Base-by-base conservation (phyloP, 2,329 filamentous ascomycete species). In the Furcasterigmium furcatum region DNA sequence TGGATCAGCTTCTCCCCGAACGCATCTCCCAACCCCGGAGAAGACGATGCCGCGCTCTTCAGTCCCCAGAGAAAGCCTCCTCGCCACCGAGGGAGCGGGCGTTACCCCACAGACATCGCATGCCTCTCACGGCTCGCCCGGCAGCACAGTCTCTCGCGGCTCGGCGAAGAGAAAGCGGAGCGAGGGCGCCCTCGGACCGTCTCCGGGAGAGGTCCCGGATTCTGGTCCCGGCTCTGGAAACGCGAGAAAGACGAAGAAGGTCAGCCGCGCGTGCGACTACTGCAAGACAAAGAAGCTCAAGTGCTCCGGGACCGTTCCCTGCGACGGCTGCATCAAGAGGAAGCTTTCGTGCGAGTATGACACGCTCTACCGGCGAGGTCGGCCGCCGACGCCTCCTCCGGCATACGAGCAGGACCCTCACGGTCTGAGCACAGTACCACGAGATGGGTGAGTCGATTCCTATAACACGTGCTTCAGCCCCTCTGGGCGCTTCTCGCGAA, bases 261-360 rank as follows among this genome's bases (percentile, higher is more conserved):
- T 67, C 5, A 66, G 58, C 42, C 55, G 62, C 14, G 66, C 66
- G 13, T 69, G 66, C 46, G 66, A 69, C 45, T 55, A 56, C 24
- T 69, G 66, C 57, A 68, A 69, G 51, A 21, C 53, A 9, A 63
- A 62, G 45, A 69, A 69, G 47, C 51, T 63, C 13, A 64, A 60
- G 54, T 69, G 66, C 43, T 48, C 50, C n/a, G 66, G 66, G 0
- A 67, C 61, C 1, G 45, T 63, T 18, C 66, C 66, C 2, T 69
- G 66, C 45, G 47, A 56, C 1, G 52, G 55, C 1, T 69, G 66
- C 36, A 52, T 52, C 1, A 57, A 55, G 38, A 62, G 56, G 30
- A 44, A 46, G 1, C 44, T 63, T 7, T 41, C 52, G 2, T 69
- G 66, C 32, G 56, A 58, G n/a, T 69, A 68, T 41, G 56, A 66